Conservation (phyloP, 371 early-diverging fungal species). For the Zychaea mexicana region DNA sequence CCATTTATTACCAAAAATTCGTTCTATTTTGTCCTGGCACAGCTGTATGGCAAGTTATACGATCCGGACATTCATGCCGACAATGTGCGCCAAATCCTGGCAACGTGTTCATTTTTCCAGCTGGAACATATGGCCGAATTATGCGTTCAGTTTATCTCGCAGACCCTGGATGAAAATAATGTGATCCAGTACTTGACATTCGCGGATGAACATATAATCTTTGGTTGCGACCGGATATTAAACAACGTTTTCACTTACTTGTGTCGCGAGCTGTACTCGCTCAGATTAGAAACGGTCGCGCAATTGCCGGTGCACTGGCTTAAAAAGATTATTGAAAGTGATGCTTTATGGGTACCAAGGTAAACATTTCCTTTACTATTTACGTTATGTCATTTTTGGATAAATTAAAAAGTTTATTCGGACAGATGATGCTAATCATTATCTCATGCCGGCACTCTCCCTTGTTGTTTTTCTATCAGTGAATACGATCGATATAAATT, state of each 20-base stretch:
- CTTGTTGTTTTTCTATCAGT: slow-evolving; percentile 20
- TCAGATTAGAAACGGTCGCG: slow-evolving; percentile 31
- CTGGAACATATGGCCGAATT: slow-evolving; percentile 51
- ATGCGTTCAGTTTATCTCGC: slow-evolving; percentile 56
- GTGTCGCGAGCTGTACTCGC: slow-evolving; percentile 61
- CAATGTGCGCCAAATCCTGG: slow-evolving; percentile 51
- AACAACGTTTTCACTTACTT: slow-evolving; percentile 61
- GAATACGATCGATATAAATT: slow-evolving; percentile 64
- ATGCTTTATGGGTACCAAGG: slow-evolving; percentile 69
- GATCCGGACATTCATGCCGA: slow-evolving; percentile 34
- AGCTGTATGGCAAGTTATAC: slow-evolving; percentile 48
- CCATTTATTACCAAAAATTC: slow-evolving; percentile 56
- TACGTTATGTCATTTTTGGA: not conserved
- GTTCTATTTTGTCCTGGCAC: slow-evolving; percentile 56
- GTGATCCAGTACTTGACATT: slow-evolving; percentile 59
- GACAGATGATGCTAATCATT: not conserved
- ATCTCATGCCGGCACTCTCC: not conserved
- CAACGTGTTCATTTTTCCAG: slow-evolving; percentile 65
- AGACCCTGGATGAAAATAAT: slow-evolving; percentile 43
- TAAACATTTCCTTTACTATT: slow-evolving; percentile 8
- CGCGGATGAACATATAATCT: slow-evolving; percentile 55
- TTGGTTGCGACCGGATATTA: slow-evolving; percentile 56
- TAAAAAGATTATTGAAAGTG: slow-evolving; percentile 57
- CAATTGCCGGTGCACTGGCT: slow-evolving; percentile 57
- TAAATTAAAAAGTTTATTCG: not conserved